Evolutionary conservation across 78 protist species (phyloP).

Genomic region (Anaeramoeba ignava): DNA sequence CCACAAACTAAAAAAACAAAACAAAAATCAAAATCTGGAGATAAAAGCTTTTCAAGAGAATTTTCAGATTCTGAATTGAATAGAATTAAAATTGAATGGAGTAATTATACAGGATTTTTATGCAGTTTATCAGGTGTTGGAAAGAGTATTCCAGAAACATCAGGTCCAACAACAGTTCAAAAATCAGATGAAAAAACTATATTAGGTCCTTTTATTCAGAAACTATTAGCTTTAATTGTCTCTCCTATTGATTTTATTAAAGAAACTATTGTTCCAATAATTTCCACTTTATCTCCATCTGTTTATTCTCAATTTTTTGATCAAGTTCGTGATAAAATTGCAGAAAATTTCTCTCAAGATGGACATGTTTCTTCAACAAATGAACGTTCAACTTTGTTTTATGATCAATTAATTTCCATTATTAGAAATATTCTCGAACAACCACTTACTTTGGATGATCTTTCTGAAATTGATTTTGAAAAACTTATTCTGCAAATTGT

Average conservation of each 20-base stretch:
- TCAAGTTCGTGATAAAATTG: not conserved
- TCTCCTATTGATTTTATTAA: not conserved
- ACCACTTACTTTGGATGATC: not conserved
- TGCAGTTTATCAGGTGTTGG: not conserved
- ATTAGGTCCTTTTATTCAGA: not conserved
- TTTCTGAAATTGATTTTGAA: not conserved
- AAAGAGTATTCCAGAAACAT: not conserved
- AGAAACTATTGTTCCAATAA: not conserved
- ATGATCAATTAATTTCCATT: conserved; percentile 3
- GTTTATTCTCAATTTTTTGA: not conserved
- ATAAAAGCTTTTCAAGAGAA: not conserved
- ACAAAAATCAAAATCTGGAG: not conserved
- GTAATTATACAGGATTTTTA: not conserved
- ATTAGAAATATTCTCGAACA: not conserved
- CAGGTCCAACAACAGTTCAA: not conserved
- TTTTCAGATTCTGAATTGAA: too few species aligned
- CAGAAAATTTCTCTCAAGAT: not conserved
- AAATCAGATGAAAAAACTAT: not conserved
- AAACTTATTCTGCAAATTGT: too few species aligned
- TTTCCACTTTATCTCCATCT: not conserved
- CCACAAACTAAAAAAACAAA: not conserved
- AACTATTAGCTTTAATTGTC: not conserved
- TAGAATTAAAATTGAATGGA: not conserved
- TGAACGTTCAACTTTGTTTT: not conserved
- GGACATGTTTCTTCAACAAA: not conserved